These are phyloP conservation scores for Nakazawaea ernobii DNA, from an alignment of 805 yeast species.

Conservation along the genomic window DNA sequence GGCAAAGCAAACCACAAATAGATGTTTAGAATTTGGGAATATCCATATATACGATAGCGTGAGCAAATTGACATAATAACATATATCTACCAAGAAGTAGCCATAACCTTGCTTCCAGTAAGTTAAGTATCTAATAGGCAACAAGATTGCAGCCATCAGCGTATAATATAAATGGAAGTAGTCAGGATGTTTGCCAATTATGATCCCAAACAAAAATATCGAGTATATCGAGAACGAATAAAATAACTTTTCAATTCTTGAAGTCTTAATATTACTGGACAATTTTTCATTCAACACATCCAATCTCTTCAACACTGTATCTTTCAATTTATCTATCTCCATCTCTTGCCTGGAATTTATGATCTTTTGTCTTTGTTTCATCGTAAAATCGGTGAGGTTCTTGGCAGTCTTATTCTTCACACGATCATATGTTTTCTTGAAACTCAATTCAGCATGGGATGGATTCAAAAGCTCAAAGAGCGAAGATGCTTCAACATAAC, in stretches of 20 bases:
- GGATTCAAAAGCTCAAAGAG: constrained; percentile 11
- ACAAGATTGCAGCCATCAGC: constrained; percentile 46
- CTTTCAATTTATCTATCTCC: constrained; percentile 21
- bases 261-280: constrained; percentile 31
- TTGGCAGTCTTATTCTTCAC: constrained; percentile 12
- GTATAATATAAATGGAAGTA: constrained; percentile 77
- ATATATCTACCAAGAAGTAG: constrained; percentile 85
- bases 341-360: constrained; percentile 22
- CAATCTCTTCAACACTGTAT: constrained; percentile 21
- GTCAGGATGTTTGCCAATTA: constrained; percentile 74
- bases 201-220: constrained; percentile 65
- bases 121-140: constrained; percentile 83
- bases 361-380: constrained; percentile 18
- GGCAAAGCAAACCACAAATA: constrained; percentile 81
- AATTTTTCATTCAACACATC: constrained; percentile 33
- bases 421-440: constrained; percentile 9
- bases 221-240: constrained; percentile 68
- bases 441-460: constrained; percentile 8
- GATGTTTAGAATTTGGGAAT: constrained; percentile 63
- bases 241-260: constrained; percentile 69
- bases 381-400: constrained; percentile 15
- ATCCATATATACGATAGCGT: constrained; percentile 74
- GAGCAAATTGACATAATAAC: constrained; percentile 82
- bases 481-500: background rate
- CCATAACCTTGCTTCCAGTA: constrained; percentile 77